A percentile compares a stretch with the other conserved stretches of the same genome.
Evolutionary conservation across 140 eudicot species (phyloP).

Genomic region (Oenanthe javanica): DNA sequence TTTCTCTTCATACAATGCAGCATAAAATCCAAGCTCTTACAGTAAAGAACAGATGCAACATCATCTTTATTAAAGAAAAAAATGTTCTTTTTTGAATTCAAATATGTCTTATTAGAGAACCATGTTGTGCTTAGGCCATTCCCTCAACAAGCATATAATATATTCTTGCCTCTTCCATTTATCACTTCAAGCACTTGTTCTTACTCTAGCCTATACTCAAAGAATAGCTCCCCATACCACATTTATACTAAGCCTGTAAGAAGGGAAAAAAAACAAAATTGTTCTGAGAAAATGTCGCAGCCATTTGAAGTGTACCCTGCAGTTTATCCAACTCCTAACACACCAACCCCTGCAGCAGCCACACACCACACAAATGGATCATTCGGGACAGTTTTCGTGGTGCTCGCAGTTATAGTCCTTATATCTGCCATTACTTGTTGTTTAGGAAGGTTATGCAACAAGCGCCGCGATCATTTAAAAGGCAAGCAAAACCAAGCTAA

Average conservation of each 20-base stretch:
- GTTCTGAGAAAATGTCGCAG: constrained; percentile 45
- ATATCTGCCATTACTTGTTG: constrained; percentile 63
- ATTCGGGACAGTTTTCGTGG: constrained; percentile 63
- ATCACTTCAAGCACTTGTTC: constrained; percentile 24
- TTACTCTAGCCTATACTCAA: constrained; percentile 23
- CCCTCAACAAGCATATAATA: neutral
- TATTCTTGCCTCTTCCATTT: constrained; percentile 16
- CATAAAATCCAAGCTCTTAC: constrained; percentile 28
- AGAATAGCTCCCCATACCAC: constrained; percentile 15
- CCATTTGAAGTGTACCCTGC: constrained; percentile 48
- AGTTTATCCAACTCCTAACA: constrained; percentile 9
- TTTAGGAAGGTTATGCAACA: constrained; percentile 59
- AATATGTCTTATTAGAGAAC: constrained; percentile 17
- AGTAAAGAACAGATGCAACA: constrained; percentile 35
- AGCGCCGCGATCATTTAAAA: constrained; percentile 17
- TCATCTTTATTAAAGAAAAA: constrained; percentile 60
- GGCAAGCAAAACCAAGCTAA: constrained; percentile 11
- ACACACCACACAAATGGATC: constrained; percentile 57
- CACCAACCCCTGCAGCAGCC: constrained; percentile 14
- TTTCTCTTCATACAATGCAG: constrained; percentile 59
- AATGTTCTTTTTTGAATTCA: constrained; percentile 39
- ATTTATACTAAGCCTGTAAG: constrained; percentile 1
- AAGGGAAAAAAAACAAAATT: neutral
- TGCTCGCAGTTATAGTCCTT: constrained; percentile 52
- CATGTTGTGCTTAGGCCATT: constrained; percentile 11